Base-by-base conservation (phyloP, 1,139 yeast genomes). In the Yamadazyma epiphylla region DNA sequence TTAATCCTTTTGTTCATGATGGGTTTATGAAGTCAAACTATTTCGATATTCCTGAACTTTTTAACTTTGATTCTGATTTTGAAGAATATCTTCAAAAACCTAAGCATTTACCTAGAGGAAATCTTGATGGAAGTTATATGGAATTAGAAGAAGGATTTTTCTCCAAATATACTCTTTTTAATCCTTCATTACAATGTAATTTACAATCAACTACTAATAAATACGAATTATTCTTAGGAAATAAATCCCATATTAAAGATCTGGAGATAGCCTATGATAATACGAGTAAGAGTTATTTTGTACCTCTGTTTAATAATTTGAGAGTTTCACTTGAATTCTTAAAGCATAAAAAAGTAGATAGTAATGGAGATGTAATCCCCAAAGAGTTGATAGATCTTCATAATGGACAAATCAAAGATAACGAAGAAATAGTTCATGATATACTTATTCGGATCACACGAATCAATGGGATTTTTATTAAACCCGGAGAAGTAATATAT, bases 291-390 rank as follows among this genome's bases (percentile, higher is more conserved):
- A n/a, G n/a, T n/a, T 17, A 17, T 17, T 7, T 7, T 17, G 9
- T 7, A 17, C 20, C 20, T 7, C 40, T 45, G 14, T 40, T 72
- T 3, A 46, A 46, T 6, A 55, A 68, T 1, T 41, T 71, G 6
- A 46, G 73, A 23, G 24, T 72, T 3, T 45, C 49, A 9, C 33
- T 71, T 15, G 80, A 74, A 43, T 48, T 55, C 14, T 41, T 72
- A 19, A 38, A 31, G 6, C 41, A 48, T 1, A 66, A 63, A 0
- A 28, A 45, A 1, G 41, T 70, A 5, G 77, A 71, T 36, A 26
- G 53, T 1, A 23, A 31, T 8, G 58, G 60, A 32, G 28, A 32
- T 8, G 30, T 38, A 3, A 46, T 70, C 5, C 49, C 61, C 1
- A 32, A 43, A 15, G 55, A 56, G 10, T 51, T 49, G 28, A 41